Evolutionary conservation across 306 rosid genomes (phyloP).

Genomic region (Betula pendula): DNA sequence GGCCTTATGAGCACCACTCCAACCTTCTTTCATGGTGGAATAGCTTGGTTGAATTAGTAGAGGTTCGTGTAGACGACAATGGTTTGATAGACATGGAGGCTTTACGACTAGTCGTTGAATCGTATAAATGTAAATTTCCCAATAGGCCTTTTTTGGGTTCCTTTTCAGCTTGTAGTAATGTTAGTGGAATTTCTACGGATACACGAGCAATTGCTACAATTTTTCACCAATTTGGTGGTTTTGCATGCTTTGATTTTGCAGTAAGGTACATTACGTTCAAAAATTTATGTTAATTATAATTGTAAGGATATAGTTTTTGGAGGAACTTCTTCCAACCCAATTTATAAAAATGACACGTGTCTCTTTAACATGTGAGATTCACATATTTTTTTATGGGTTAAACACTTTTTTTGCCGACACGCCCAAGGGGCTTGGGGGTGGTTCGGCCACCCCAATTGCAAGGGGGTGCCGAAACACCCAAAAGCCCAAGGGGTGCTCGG

Average conservation of each 20-base stretch:
- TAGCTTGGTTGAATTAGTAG: constrained; percentile 73
- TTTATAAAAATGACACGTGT: no score
- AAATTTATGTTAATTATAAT: no score
- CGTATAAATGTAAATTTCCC: constrained; percentile 20
- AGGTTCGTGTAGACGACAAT: constrained; percentile 58
- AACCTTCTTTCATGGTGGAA: constrained; percentile 88
- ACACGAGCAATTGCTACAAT: constrained; percentile 68
- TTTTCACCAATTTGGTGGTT: constrained; percentile 64
- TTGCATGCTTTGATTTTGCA: constrained; percentile 82
- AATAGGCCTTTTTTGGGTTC: constrained; percentile 76
- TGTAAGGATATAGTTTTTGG: no score
- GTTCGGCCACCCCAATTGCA: no score
- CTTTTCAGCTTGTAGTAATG: constrained; percentile 88
- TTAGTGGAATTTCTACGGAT: constrained; percentile 68
- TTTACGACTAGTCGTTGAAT: constrained; percentile 47
- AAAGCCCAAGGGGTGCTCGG: no score
- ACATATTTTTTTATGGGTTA: no score
- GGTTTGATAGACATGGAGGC: constrained; percentile 64
- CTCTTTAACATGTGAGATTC: no score
- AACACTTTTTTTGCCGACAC: no score
- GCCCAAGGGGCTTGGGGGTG: no score
- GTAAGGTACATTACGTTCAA: constrained; percentile 74
- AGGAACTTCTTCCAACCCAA: no score
- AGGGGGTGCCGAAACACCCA: no score
- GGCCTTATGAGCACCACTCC: constrained; percentile 86